phyloP scores from a whole-genome alignment of 495 filamentous ascomycete genomes.

The Pyrenopolyporus hunteri region DNA sequence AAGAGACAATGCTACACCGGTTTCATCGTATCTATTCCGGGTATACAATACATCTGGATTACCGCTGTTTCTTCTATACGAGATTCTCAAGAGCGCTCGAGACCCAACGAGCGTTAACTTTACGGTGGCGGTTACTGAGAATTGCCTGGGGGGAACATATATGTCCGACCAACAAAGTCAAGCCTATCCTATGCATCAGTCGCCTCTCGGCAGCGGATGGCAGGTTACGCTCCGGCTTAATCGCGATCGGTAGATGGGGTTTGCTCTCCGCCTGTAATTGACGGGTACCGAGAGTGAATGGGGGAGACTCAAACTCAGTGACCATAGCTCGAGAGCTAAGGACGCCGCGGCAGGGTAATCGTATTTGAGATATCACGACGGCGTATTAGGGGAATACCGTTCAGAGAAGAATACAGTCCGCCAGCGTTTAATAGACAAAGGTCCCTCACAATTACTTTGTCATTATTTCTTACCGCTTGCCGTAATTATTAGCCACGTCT shows the following conservation, averaged over 20 bases:
- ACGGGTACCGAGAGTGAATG: conserved; percentile 54
- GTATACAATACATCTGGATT: background rate
- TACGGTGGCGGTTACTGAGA: background rate
- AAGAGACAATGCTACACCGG: background rate
- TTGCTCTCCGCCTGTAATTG: conserved; percentile 55
- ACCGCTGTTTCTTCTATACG: background rate
- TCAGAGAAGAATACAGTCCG: background rate
- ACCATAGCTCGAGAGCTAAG: conserved; percentile 48
- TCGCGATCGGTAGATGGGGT: conserved; percentile 65
- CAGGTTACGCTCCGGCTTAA: conserved; percentile 91
- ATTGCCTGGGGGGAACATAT: background rate
- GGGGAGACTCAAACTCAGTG: conserved; percentile 53
- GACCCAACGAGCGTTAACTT: background rate
- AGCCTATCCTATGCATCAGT: conserved; percentile 81
- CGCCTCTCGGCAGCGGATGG: conserved; percentile 75
- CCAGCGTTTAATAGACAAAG: background rate
- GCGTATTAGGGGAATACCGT: background rate
- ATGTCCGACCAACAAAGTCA: conserved; percentile 87
- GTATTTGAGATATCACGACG: background rate
- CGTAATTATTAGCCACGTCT: background rate
- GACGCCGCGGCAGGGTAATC: conserved; percentile 41
- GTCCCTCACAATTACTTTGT: too few species aligned
- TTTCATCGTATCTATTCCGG: background rate
- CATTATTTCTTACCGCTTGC: background rate
- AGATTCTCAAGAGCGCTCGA: background rate